These are phyloP conservation scores for Camelina laxa DNA, from an alignment of 345 rosid genomes.

Conservation along the genomic window DNA sequence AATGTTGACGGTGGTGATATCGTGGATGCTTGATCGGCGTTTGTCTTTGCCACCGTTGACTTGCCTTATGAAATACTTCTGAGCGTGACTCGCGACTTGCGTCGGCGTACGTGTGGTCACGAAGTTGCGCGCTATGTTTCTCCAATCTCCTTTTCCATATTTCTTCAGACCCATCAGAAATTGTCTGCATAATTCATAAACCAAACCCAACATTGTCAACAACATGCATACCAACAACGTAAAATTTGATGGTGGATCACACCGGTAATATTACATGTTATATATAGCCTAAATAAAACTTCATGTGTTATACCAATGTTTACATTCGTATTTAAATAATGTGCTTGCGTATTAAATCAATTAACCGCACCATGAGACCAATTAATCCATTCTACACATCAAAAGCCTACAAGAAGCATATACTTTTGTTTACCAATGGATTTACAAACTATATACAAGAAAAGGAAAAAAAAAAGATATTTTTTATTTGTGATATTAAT, in stretches of 20 bases:
- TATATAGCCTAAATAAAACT: neutral
- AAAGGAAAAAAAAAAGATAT: neutral
- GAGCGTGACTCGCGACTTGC: conserved; percentile 99
- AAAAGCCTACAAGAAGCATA: conserved; percentile 6
- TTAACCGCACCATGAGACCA: conserved; percentile 11
- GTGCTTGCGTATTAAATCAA: neutral
- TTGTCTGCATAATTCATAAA: conserved; percentile 59
- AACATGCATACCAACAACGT: neutral
- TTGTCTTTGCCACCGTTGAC: conserved; percentile 91
- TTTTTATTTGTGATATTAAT: neutral
- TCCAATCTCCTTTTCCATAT: conserved; percentile 99
- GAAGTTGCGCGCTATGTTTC: conserved; percentile 88
- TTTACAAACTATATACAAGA: conserved; percentile 18
- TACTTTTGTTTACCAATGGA: conserved; percentile 5
- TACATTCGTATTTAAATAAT: neutral
- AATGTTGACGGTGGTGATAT: conserved; percentile 83
- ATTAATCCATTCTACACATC: conserved; percentile 8
- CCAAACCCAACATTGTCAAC: conserved; percentile 1
- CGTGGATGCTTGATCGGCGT: conserved; percentile 97
- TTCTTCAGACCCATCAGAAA: conserved; percentile 90
- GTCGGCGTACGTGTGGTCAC: conserved; percentile 93
- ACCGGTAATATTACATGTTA: neutral
- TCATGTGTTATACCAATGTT: neutral
- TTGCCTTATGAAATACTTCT: conserved; percentile 95
- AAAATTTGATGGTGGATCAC: no score